Base-by-base conservation (phyloP, 225 moss, liverwort and hornwort species). In the Marchantia paleacea region DNA sequence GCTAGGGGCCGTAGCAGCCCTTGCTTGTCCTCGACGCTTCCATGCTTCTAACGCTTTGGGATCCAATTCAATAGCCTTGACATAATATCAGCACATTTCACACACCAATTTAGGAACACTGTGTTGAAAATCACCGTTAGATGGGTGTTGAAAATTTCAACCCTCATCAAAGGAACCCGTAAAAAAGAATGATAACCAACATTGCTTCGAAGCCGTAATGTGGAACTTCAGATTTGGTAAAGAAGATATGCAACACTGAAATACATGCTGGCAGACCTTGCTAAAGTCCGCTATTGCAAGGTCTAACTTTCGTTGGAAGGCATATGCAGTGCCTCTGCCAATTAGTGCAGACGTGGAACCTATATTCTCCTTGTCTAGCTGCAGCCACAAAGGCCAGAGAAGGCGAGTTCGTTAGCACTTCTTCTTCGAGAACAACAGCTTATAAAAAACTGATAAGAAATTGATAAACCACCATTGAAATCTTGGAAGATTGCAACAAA, bases 21-120 rank as follows among this genome's bases (percentile, higher is more conserved):
- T 89, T 72, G 94, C 94, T 87, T 94, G 94, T 79, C 94, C 94
- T 76, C 94, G 91, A 80, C 94, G 88, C 85, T 94, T 94, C 94
- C 94, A 94, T 78, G 92, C 91, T 82, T 94, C 94, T 71, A 84
- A 83, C 22, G 76, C 79, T 60, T 71, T 89, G 29, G 94, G 87
- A 86, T 94, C 92, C 81, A 91, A 83, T 78, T 91, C 92, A 76
- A 94, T 91, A 55, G 94, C 94, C 94, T 94, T 54, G 26, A 62
- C 65, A 64, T 24, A 58, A 50, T 63, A 65, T 22, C 74, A 30
- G 16, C 29, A 75, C 15, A 75, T 58, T 39, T 39, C 39, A 39
- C n/a, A 39, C 39, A 39, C 2, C 39, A 39, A 39, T 39, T 39
- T 24, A 51, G 1, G 11, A 52, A 22, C 22, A 51, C 57, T 8